Base-by-base conservation (phyloP, 2,329 filamentous ascomycete species). In the Emmonsia crescens region DNA sequence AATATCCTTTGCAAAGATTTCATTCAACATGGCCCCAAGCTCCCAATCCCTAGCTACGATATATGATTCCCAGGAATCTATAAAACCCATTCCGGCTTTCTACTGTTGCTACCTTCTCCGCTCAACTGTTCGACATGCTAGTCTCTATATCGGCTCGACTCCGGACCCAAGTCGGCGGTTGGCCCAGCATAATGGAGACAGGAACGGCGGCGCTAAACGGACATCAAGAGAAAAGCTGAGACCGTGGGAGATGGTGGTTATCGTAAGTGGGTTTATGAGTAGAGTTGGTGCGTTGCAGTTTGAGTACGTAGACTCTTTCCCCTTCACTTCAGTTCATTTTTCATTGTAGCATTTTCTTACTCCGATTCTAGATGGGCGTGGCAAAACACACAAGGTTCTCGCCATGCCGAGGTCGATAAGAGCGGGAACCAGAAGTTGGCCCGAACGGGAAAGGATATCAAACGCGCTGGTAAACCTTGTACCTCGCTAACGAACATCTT, bases 81-180 rank as follows among this genome's bases (percentile, higher is more conserved):
- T 42, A 81, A 77, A 76, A 65, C 79, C 81, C 0, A 90, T 97
- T 27, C 93, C 93, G 10, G 87, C 92, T 1, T 87, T 96, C 66
- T 97, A 97, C 72, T 91, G 89, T 67, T 95, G 94, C 72, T 97
- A 99, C 73, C 83, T 97, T 19, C 83, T 97, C 42, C 88, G 92
- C 24, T 96, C 93, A 0, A 91, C 87, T 0, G 82, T 91, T 10
- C 82, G 84, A 54, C 85, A 85, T 70, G 81, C 83, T 33, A 77
- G 74, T 54, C 81, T 93, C 33, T 99, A 99, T 74, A 88, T 97
- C 60, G 94, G 94, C 60, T 96, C 90, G 51, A 97, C 94, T 0
- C 92, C 92, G 0, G 86, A 96, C 70, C 93, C 94, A 49, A 85
- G 86, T 1, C 83, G 93, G 63, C 88, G 94, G 16, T 80, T 97